Conservation (phyloP, 2,329 filamentous ascomycete species). For the Fusarium goolgardi region DNA sequence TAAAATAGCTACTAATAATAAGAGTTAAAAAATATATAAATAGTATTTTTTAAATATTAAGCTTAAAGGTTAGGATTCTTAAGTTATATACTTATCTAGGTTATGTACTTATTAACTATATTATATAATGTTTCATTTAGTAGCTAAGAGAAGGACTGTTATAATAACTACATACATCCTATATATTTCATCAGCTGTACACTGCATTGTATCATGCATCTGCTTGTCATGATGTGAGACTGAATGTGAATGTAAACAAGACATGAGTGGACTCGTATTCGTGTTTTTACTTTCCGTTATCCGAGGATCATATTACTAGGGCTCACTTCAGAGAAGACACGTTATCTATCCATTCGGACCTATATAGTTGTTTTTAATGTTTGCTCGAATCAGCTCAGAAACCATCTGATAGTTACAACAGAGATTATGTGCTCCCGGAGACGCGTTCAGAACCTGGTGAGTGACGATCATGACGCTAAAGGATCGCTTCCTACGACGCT, state of each 20-base stretch:
- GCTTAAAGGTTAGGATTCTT: too few species aligned
- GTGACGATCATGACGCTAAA: neutral
- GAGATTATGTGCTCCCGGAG: neutral
- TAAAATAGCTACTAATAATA: too few species aligned
- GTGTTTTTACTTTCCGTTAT: neutral
- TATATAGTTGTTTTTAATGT: too few species aligned
- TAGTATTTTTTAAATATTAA: too few species aligned
- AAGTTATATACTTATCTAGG: too few species aligned
- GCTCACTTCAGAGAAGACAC: neutral
- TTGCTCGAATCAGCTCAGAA: neutral
- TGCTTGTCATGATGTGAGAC: neutral
- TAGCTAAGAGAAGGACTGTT: neutral
- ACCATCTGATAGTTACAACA: too few species aligned
- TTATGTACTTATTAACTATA: too few species aligned
- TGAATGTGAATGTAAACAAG: neutral
- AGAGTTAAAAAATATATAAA: too few species aligned
- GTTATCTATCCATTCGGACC: neutral
- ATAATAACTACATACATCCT: too few species aligned
- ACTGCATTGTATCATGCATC: neutral
- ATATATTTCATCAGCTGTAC: neutral
- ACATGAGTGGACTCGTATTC: neutral
- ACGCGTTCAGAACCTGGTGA: neutral
- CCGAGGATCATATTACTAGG: neutral
- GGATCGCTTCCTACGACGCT: conserved; percentile 2
- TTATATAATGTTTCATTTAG: neutral